Percentiles rank a stretch among this genome's conserved stretches.
Evolutionary conservation across 2,329 filamentous ascomycete genomes (phyloP).

Genomic region (Botrytis sinoallii): DNA sequence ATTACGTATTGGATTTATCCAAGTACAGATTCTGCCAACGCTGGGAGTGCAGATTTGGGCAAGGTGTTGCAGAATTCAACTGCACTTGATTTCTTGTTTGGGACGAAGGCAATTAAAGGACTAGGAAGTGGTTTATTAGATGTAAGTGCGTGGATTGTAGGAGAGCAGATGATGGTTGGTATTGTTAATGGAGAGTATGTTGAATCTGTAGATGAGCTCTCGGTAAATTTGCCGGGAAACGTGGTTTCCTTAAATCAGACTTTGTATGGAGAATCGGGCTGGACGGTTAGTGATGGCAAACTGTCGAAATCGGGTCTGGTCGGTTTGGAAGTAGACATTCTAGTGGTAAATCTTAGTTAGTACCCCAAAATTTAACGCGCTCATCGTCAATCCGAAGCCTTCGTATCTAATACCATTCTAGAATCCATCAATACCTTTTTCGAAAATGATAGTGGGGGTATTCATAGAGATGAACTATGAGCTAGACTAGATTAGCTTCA

Average conservation of each 20-base stretch:
- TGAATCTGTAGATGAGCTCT: slow-evolving; percentile 17
- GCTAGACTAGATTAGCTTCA: not conserved
- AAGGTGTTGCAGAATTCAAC: slow-evolving; percentile 39
- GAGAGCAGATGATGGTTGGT: slow-evolving; percentile 40
- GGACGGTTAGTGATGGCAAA: slow-evolving; percentile 25
- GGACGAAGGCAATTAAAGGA: slow-evolving; percentile 26
- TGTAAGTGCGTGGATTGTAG: slow-evolving; percentile 43
- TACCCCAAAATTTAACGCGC: not conserved
- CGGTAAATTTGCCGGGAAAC: slow-evolving; percentile 26
- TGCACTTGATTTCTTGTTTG: slow-evolving; percentile 41
- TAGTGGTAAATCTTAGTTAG: slow-evolving; percentile 26
- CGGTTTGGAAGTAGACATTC: slow-evolving; percentile 29
- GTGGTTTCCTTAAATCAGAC: slow-evolving; percentile 20
- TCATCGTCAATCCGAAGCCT: no score
- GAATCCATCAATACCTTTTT: not conserved
- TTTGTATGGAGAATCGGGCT: slow-evolving; percentile 29
- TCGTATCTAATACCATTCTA: not conserved
- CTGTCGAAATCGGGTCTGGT: slow-evolving; percentile 28
- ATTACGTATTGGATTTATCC: slow-evolving; percentile 48
- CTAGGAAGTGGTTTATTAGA: slow-evolving; percentile 34
- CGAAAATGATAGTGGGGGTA: rapidly evolving
- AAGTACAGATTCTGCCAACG: slow-evolving; percentile 32
- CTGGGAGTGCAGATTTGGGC: slow-evolving; percentile 41
- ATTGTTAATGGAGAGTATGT: slow-evolving; percentile 40
- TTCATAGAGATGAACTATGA: not conserved